Base-by-base conservation (phyloP, 345 rosid species). In the Lepidium didymum region DNA sequence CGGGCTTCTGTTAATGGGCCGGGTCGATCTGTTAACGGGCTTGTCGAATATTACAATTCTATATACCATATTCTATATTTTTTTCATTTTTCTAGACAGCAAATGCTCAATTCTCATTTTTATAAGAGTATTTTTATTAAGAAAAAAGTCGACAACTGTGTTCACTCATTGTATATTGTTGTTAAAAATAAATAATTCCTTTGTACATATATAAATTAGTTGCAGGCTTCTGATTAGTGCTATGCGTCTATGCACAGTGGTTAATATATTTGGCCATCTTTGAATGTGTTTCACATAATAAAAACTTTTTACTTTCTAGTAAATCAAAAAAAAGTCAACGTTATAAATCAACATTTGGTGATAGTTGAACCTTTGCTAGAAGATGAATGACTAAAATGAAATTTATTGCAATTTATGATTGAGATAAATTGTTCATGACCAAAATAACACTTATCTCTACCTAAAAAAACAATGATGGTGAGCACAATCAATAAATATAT, bases 141-240 rank as follows among this genome's bases (percentile, higher is more conserved):
- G 23, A 21, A 21, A 21, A 21, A 21, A 2, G 1, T 21, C 23
- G 27, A 25, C 27, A 25, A 25, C 27, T 25, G 27, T 25, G 27
- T 25, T 25, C 27, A 25, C 27, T 25, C 27, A 25, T 25, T 25
- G 27, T 3, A 2, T 25, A 59, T n/a, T 23, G 18, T 51, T 61
- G 38, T 10, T 42, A 31, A 3, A 47, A 16, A 27, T 2, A 23
- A 4, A 10, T 44, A 4, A 10, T 44, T 10, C 11, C 8, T 21
- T 43, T 34, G 37, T 56, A 56, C n/a, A 10, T 25, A 53, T 18
- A 9, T 37, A 16, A 36, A 15, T 10, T 44, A 31, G 38, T 42
- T 33, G 3, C 38, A 33, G 12, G 45, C 69, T 71, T 71, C 0
- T 27, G 4, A 27, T 27, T 27, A 72, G 70, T 72, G 70, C 76